These are phyloP conservation scores for Globisporangium parvum DNA, from an alignment of 352 stramenopile genomes.

Conservation along the genomic window DNA sequence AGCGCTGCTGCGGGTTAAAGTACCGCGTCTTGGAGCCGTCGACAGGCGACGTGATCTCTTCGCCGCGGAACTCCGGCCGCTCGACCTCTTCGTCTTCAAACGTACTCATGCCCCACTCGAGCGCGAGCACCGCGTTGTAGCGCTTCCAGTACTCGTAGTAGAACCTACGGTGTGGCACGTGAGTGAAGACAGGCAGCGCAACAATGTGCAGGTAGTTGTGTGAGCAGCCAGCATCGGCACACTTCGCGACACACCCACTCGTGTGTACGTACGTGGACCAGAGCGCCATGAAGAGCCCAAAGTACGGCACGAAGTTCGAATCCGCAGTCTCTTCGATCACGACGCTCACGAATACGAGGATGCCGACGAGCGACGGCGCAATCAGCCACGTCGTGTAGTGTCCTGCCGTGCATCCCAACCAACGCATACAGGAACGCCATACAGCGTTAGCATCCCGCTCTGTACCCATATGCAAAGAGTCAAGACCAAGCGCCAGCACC, in stretches of 20 bases:
- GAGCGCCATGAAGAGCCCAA: slow-evolving; percentile 79
- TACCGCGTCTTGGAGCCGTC: slow-evolving; percentile 73
- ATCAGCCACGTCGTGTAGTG: slow-evolving; percentile 95
- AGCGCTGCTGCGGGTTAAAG: slow-evolving; percentile 59
- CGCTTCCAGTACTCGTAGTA: slow-evolving; percentile 86
- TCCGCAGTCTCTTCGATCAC: slow-evolving; percentile 48
- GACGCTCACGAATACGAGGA: slow-evolving; percentile 86
- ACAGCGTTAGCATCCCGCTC: no score
- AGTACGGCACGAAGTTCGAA: slow-evolving; percentile 56
- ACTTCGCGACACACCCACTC: background rate
- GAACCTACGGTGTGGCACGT: slow-evolving; percentile 18
- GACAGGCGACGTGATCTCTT: slow-evolving; percentile 64
- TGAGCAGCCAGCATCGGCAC: background rate
- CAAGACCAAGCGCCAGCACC: background rate
- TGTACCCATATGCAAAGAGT: background rate
- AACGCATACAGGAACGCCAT: background rate
- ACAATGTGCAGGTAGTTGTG: background rate
- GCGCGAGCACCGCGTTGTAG: slow-evolving; percentile 56
- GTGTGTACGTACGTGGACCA: slow-evolving; percentile 49
- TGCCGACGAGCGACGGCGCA: slow-evolving; percentile 84
- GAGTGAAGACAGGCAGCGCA: background rate
- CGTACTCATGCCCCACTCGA: slow-evolving; percentile 70
- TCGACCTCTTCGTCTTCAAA: slow-evolving; percentile 73
- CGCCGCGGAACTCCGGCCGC: slow-evolving; percentile 63
- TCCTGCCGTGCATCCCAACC: slow-evolving; percentile 12